Evolutionary conservation across 768 basidiomycete genomes (phyloP).

Genomic region (Boletales sp.): DNA sequence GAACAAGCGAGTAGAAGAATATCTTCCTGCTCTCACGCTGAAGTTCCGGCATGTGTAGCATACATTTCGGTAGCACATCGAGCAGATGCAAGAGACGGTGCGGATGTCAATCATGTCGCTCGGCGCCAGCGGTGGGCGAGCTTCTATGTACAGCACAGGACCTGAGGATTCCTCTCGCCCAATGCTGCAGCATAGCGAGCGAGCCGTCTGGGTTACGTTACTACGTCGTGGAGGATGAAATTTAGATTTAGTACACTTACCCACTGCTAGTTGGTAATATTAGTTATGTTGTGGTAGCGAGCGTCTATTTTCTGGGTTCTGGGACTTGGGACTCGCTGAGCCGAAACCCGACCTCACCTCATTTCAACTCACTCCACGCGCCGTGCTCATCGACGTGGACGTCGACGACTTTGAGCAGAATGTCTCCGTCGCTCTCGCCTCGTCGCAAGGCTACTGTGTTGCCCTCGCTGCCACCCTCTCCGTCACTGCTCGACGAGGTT

Average conservation of each 20-base stretch:
- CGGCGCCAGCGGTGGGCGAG: conserved; percentile 44
- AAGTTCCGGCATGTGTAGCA: conserved; percentile 39
- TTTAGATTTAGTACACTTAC: too few relatives aligned
- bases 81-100: conserved; percentile 76
- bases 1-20: conserved; percentile 56
- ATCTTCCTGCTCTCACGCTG: neutral
- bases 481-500: conserved; percentile 44
- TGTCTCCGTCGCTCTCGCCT: conserved; percentile 15
- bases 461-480: conserved; percentile 37
- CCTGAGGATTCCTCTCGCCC: conserved; percentile 56
- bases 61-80: conserved; percentile 74
- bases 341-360: conserved; percentile 12
- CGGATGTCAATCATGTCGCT: conserved; percentile 62
- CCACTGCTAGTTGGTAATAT: too few relatives aligned
- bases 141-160: conserved; percentile 44
- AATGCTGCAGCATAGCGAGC: conserved; percentile 43
- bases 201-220: conserved; percentile 54
- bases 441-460: conserved; percentile 8
- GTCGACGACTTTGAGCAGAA: conserved; percentile 12
- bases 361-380: neutral
- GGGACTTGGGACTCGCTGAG: conserved; percentile 3
- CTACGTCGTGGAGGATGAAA: conserved; percentile 33
- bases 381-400: neutral
- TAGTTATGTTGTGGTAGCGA: conserved; percentile 33
- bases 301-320: conserved; percentile 23